Base-by-base conservation (phyloP, 169 alveolate species). In the Eimeria falciformis region DNA sequence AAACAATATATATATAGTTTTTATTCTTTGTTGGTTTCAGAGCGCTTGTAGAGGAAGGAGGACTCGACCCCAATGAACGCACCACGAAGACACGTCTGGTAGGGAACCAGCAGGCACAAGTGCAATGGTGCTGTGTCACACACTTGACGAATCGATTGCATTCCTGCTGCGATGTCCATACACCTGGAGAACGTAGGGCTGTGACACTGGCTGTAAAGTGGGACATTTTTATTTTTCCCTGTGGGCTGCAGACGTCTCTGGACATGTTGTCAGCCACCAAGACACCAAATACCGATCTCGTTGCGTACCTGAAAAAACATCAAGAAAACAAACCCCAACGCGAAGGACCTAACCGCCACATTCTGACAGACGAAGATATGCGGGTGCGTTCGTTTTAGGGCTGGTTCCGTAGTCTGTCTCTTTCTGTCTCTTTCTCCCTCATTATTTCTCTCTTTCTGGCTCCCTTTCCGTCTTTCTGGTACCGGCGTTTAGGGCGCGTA, bases 51-150 rank as follows among this genome's bases (percentile, higher is more conserved):
- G 73, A 62, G 25, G 73, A 62, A 62, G 73, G 73, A 12, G 73
- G 73, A 9, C 73, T 18, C 12, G 73, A 62, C 73, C 73, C 73
- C 73, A 62, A n/a, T n/a, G 73, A 62, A n/a, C 73, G 73, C 73
- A 62, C 73, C 73, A 62, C 73, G 37, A 62, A 62, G 73, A 14
- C 73, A 62, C 73, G 73, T 29, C 73, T 62, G 7, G 73, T 62
- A 14, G 14, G 62, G 62, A n/a, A n/a, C n/a, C n/a, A n/a, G n/a
- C n/a, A n/a, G n/a, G n/a, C n/a, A n/a, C n/a, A n/a, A n/a, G n/a
- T n/a, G n/a, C n/a, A n/a, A n/a, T n/a, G n/a, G n/a, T n/a, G n/a
- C n/a, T n/a, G n/a, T n/a, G n/a, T n/a, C n/a, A n/a, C n/a, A n/a
- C n/a, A n/a, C n/a, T n/a, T n/a, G n/a, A n/a, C n/a, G n/a, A n/a